Evolutionary conservation across 2,329 filamentous ascomycete species (phyloP).

Genomic region (Capronia coronata): DNA sequence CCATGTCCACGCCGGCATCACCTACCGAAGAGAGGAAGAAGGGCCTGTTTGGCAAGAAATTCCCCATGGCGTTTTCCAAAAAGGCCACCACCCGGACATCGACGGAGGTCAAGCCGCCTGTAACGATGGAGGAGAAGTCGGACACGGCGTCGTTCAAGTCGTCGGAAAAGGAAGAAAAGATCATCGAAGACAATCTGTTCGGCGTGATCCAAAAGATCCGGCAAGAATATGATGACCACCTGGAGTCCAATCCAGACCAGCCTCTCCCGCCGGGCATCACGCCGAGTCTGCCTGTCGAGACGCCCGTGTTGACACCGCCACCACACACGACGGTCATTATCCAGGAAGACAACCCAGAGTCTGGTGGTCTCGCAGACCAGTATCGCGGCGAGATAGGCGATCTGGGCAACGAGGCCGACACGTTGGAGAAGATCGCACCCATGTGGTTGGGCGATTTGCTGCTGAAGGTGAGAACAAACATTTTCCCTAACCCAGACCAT

Average conservation of each 20-base stretch:
- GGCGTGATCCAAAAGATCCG: constrained; percentile 43
- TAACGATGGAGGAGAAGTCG: constrained; percentile 61
- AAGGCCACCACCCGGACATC: constrained; percentile 67
- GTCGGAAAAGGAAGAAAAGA: constrained; percentile 47
- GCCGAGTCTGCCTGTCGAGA: constrained; percentile 41
- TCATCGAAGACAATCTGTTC: constrained; percentile 43
- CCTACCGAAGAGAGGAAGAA: constrained; percentile 58
- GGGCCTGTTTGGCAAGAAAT: constrained; percentile 74
- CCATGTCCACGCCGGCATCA: constrained; percentile 44
- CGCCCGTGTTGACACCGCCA: constrained; percentile 41
- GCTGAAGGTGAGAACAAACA: constrained; percentile 59
- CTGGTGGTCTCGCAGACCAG: constrained; percentile 67
- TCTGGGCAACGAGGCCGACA: constrained; percentile 68
- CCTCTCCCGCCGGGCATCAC: constrained; percentile 37
- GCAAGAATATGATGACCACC: constrained; percentile 41
- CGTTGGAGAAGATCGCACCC: constrained; percentile 78
- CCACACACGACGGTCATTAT: constrained; percentile 55
- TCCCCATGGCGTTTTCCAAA: constrained; percentile 68
- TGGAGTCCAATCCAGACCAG: constrained; percentile 36
- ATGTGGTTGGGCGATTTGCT: constrained; percentile 90
- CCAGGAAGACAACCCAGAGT: constrained; percentile 58
- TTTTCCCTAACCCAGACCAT: background rate
- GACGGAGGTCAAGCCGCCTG: constrained; percentile 62
- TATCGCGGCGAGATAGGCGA: constrained; percentile 82
- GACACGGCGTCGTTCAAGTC: constrained; percentile 53